A percentile compares a stretch with the other conserved stretches of the same genome.
Evolutionary conservation across 768 basidiomycete genomes (phyloP).

Genomic region (Grammothele lineata): DNA sequence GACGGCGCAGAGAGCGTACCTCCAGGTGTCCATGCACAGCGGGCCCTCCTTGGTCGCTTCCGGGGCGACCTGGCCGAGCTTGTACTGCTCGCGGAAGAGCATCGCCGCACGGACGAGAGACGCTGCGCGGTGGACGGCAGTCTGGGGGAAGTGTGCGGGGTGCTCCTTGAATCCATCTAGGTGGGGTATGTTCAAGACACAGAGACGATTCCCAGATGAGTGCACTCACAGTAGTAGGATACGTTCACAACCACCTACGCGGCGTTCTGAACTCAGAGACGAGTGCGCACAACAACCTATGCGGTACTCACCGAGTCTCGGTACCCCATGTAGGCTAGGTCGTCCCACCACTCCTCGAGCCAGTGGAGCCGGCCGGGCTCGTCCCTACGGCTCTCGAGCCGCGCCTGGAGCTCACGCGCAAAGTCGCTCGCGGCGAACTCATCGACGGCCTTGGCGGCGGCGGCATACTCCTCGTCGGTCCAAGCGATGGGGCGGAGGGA

Average conservation of each 20-base stretch:
- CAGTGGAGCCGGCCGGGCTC: slow-evolving; percentile 59
- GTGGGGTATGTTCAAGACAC: neutral
- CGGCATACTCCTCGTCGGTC: slow-evolving; percentile 51
- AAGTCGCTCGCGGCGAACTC: slow-evolving; percentile 45
- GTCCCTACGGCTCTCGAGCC: slow-evolving; percentile 52
- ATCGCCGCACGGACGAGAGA: slow-evolving; percentile 65
- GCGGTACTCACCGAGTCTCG: slow-evolving; percentile 67
- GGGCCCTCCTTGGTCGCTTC: slow-evolving; percentile 67
- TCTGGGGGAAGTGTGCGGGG: slow-evolving; percentile 56
- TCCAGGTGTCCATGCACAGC: slow-evolving; percentile 84
- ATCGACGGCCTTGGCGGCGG: slow-evolving; percentile 60
- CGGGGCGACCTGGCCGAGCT: slow-evolving; percentile 58
- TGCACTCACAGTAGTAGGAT: slow-evolving; percentile 79
- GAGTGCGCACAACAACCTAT: neutral
- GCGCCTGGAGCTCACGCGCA: slow-evolving; percentile 52
- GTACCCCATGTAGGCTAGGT: slow-evolving; percentile 75
- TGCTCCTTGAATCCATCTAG: slow-evolving; percentile 75
- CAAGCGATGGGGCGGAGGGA: slow-evolving; percentile 73
- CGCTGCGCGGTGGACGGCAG: slow-evolving; percentile 64
- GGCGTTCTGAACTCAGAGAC: neutral
- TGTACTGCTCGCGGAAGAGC: slow-evolving; percentile 67
- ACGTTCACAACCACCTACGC: slow-evolving; percentile 78
- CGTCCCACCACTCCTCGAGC: slow-evolving; percentile 97
- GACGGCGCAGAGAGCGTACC: slow-evolving; percentile 37
- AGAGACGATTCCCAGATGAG: too few species aligned